These are phyloP conservation scores for Penicillium sp. DNA, from an alignment of 2,329 filamentous ascomycete genomes.

Conservation along the genomic window DNA sequence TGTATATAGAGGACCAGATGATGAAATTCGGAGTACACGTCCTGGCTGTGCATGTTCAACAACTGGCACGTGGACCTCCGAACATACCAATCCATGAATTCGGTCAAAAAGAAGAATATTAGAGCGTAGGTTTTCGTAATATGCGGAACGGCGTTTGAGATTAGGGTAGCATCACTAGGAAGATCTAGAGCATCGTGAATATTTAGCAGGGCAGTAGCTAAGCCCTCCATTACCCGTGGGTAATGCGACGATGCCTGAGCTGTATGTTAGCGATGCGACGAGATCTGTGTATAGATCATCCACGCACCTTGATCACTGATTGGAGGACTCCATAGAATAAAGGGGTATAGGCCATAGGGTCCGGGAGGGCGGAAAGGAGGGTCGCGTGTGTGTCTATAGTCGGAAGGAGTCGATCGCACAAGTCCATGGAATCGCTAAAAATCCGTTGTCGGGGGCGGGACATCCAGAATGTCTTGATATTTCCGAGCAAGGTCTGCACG, in stretches of 20 bases:
- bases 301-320: slow-evolving; percentile 30
- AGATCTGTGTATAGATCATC: no score
- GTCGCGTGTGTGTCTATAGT: slow-evolving; percentile 25
- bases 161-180: slow-evolving; percentile 9
- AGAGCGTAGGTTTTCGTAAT: slow-evolving; percentile 29
- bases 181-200: slow-evolving; percentile 26
- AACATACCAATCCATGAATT: slow-evolving; percentile 35
- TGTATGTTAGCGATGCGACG: neutral
- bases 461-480: slow-evolving; percentile 24
- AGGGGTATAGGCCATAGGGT: slow-evolving; percentile 22
- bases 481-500: slow-evolving; percentile 22
- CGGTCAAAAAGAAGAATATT: slow-evolving; percentile 31
- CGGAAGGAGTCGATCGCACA: slow-evolving; percentile 24
- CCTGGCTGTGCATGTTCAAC: slow-evolving; percentile 29
- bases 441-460: slow-evolving; percentile 22
- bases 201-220: slow-evolving; percentile 27
- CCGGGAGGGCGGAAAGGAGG: slow-evolving; percentile 23
- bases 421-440: slow-evolving; percentile 21
- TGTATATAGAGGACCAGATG: slow-evolving; percentile 28
- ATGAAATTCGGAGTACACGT: slow-evolving; percentile 29
- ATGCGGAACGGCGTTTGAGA: slow-evolving; percentile 13
- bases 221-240: slow-evolving; percentile 29
- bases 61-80: slow-evolving; percentile 28
- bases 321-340: slow-evolving; percentile 32
- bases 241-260: slow-evolving; percentile 30